A percentile compares a stretch with the other conserved stretches of the same genome.
These are phyloP conservation scores for Hamiltosporidium tvaerminnensis DNA, from an alignment of 371 early-diverging fungal genomes.

Conservation along the genomic window DNA sequence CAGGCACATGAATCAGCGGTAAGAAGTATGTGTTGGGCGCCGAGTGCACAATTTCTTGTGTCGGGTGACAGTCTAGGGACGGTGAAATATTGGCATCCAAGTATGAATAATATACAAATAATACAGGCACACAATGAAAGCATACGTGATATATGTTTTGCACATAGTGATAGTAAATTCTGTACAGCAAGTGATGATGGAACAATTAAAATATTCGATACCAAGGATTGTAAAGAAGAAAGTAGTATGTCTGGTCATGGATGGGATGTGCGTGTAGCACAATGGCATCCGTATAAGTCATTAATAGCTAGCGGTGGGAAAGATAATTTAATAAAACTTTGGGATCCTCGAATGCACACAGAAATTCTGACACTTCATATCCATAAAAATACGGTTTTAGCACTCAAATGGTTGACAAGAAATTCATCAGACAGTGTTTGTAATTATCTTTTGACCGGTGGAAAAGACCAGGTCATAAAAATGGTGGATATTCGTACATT, in stretches of 20 bases:
- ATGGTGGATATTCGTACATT: constrained; percentile 83
- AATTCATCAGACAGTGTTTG: constrained; percentile 73
- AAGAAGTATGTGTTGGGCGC: constrained; percentile 87
- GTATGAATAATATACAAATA: constrained; percentile 85
- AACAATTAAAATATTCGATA: constrained; percentile 85
- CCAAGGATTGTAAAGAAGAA: constrained; percentile 71
- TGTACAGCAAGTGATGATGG: constrained; percentile 91
- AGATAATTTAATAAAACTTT: constrained; percentile 86
- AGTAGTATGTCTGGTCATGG: constrained; percentile 64
- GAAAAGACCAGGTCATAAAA: constrained; percentile 80
- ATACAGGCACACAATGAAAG: constrained; percentile 77
- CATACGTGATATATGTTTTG: constrained; percentile 69
- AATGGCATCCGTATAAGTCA: constrained; percentile 89
- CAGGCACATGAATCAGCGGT: constrained; percentile 61
- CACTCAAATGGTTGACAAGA: constrained; percentile 76
- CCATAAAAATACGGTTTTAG: constrained; percentile 82
- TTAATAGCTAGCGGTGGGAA: constrained; percentile 89
- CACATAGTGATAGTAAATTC: constrained; percentile 75
- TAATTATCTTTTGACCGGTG: constrained; percentile 81
- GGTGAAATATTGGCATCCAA: constrained; percentile 96
- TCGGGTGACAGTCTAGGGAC: constrained; percentile 81
- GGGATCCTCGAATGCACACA: constrained; percentile 87
- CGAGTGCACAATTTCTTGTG: constrained; percentile 81
- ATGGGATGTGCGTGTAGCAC: constrained; percentile 92
- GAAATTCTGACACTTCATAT: constrained; percentile 74